phyloP scores from a whole-genome alignment of 768 basidiomycete species.

The Naganishia friedmannii region DNA sequence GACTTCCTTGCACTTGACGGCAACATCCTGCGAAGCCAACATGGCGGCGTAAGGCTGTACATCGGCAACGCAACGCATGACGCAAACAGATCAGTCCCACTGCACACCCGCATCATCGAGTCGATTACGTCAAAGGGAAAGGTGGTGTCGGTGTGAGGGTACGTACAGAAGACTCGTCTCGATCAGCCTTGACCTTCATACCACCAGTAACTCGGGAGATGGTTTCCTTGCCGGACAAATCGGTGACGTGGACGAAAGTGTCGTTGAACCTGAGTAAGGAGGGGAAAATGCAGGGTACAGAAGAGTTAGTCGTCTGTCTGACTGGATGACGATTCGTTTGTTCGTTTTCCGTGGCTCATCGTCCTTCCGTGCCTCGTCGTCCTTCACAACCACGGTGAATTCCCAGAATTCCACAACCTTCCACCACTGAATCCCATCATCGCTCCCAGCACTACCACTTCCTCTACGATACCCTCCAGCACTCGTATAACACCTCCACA shows the following conservation, averaged over 20 bases:
- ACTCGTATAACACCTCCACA: neutral
- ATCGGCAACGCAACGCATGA: neutral
- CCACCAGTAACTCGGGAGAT: constrained; percentile 98
- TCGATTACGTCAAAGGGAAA: too few relatives aligned
- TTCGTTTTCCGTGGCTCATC: too few relatives aligned
- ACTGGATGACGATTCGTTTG: too few relatives aligned
- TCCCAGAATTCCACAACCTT: too few relatives aligned
- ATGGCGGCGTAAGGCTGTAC: constrained; percentile 67
- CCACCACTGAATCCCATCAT: too few relatives aligned
- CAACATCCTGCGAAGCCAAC: constrained; percentile 97
- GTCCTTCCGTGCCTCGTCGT: too few relatives aligned
- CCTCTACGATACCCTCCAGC: too few relatives aligned
- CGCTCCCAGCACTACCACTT: too few relatives aligned
- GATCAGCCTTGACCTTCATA: constrained; percentile 99
- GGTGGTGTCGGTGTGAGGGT: neutral
- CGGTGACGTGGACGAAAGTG: constrained; percentile 98
- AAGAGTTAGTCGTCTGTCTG: neutral
- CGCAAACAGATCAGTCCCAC: too few relatives aligned
- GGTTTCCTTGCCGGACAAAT: constrained; percentile 98
- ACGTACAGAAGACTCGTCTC: constrained; percentile 92
- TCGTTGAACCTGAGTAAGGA: constrained; percentile 74
- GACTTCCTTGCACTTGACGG: constrained; percentile 92
- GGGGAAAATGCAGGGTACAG: too few relatives aligned
- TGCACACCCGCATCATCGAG: too few relatives aligned
- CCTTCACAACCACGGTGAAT: too few relatives aligned